Conservation (phyloP, 2,329 filamentous ascomycete genomes). For the Diaporthe australafricana region DNA sequence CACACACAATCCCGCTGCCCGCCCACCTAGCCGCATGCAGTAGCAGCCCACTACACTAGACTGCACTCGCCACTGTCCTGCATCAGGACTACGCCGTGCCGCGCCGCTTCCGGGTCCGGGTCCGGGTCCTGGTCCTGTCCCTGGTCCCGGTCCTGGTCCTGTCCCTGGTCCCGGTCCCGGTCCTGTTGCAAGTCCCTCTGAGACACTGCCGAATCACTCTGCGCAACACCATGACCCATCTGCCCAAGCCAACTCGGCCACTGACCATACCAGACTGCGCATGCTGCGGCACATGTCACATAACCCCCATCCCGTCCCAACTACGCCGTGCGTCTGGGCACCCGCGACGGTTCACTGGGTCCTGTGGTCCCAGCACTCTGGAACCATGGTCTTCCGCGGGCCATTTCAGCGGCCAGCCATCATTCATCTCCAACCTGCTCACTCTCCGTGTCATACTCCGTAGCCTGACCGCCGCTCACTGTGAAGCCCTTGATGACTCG, state of each 20-base stretch:
- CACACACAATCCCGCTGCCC: neutral
- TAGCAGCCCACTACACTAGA: neutral
- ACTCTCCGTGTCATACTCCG: no score
- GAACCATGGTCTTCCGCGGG: no score
- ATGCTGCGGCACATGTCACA: neutral
- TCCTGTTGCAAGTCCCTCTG: constrained; percentile 24
- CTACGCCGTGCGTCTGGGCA: no score
- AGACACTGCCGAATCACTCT: constrained; percentile 28
- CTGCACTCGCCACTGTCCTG: constrained; percentile 1
- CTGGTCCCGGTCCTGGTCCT: neutral
- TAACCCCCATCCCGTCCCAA: no score
- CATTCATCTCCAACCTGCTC: no score
- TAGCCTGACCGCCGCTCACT: no score
- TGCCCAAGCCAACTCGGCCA: neutral
- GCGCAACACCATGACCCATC: constrained; percentile 27
- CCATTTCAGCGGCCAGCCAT: no score
- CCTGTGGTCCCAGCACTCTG: no score
- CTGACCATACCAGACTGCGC: neutral
- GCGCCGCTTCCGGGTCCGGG: neutral
- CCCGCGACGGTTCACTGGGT: no score
- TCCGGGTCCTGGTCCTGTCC: no score
- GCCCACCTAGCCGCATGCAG: neutral
- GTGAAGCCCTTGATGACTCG: no score
- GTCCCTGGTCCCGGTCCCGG: constrained; percentile 12
- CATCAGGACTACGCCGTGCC: neutral